Base-by-base conservation (phyloP, 1,284 basidiomycete genomes). In the Puccinia novopanici region DNA sequence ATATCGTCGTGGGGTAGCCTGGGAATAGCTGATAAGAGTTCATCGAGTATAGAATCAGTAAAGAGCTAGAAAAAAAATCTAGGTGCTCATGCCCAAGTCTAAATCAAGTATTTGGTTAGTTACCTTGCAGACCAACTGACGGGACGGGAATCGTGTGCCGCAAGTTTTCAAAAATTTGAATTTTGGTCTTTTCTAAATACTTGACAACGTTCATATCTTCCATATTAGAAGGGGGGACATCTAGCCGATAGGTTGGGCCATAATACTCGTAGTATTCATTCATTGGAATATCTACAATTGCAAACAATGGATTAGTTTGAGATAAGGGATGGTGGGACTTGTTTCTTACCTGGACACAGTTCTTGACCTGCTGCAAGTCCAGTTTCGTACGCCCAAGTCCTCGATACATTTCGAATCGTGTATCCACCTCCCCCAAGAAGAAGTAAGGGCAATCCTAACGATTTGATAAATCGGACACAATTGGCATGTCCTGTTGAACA, bases 191-290 rank as follows among this genome's bases (percentile, higher is more conserved):
- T 77, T 97, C 93, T 71, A 99, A 88, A 85, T 99, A 99, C 83
- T 93, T 92, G 12, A 90, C 90, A 1, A 93, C 93, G 85, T 99
- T 99, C 87, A 96, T 88, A 84, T 99, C 95, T 83, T 98, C 94
- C 85, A 95, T 93, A 85, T 99, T 99, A 45, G 94, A 96, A 5
- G 95, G 88, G 83, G 92, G 92, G 37, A 99, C 97, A 85, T 99
- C 95, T n/a, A 99, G 89, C 84, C 94, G 91, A 84, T 99, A 98
- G 84, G 97, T 94, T 0, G 97, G 97, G 0, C 97, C 97, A 86
- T 98, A 99, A 87, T 99, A 99, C 86, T 99, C 96, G 86, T 97
- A 98, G 87, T 99, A 98, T 86, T 98, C 95, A 84, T 98, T 98
- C 82, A 95, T 92, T 0, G 95, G 95, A 76, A 98, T 95, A 84